phyloP scores from a whole-genome alignment of 139 green algal species.

The Bryopsis sp. region DNA sequence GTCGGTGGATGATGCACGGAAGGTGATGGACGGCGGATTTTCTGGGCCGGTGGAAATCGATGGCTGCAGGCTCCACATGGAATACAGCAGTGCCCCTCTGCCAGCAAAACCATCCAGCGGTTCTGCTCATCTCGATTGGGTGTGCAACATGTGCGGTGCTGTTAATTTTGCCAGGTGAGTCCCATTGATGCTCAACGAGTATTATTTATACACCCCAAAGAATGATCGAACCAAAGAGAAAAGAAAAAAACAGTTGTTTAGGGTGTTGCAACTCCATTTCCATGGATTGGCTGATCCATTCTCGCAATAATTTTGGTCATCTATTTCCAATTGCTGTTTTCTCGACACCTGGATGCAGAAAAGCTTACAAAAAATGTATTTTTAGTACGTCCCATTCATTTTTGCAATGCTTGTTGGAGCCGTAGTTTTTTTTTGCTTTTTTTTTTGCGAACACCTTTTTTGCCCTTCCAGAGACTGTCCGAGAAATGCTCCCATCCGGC shows the following conservation, averaged over 20 bases:
- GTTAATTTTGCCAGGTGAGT: constrained; percentile 64
- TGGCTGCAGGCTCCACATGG: background rate
- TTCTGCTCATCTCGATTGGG: constrained; percentile 39
- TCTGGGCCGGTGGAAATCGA: background rate
- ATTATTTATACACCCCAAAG: too few relatives aligned
- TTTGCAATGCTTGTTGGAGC: background rate
- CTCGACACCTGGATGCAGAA: too few relatives aligned
- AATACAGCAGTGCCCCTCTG: background rate
- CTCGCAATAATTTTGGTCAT: background rate
- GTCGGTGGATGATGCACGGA: constrained; percentile 4
- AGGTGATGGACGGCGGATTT: background rate
- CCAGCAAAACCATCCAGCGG: background rate
- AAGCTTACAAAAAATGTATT: too few relatives aligned
- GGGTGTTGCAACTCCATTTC: too few relatives aligned
- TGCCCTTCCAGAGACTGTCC: too few relatives aligned
- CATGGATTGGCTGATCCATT: background rate
- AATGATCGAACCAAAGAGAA: too few relatives aligned
- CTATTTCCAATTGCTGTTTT: background rate
- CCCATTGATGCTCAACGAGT: too few relatives aligned
- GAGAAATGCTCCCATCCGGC: too few relatives aligned
- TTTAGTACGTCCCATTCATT: constrained; percentile 1
- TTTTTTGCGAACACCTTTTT: background rate
- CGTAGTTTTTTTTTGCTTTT: background rate
- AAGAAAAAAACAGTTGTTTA: too few relatives aligned
- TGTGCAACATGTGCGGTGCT: constrained; percentile 51